Evolutionary conservation across 129 eudicot genomes (phyloP).

Genomic region (Lonicera japonica): DNA sequence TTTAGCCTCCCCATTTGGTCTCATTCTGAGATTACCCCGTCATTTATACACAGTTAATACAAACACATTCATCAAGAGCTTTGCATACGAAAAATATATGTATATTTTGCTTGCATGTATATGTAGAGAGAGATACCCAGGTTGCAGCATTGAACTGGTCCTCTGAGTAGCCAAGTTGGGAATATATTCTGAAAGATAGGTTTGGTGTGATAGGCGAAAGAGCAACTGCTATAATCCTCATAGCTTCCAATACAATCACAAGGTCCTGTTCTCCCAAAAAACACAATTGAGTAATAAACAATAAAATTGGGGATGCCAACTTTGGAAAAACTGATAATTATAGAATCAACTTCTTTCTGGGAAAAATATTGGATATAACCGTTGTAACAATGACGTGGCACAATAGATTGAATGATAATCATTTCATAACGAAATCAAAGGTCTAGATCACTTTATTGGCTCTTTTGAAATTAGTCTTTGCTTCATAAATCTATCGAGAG

Average conservation of each 20-base stretch:
- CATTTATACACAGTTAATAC: neutral
- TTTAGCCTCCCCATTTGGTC: conserved; percentile 93
- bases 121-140: conserved; percentile 49
- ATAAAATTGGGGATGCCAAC: neutral
- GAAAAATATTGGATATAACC: no score
- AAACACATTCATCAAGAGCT: neutral
- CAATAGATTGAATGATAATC: no score
- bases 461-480: no score
- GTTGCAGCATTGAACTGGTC: conserved; percentile 64
- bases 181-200: conserved; percentile 57
- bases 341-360: no score
- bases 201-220: conserved; percentile 77
- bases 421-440: neutral
- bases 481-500: no score
- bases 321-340: no score
- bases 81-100: neutral
- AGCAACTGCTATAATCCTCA: conserved; percentile 93
- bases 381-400: no score
- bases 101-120: neutral
- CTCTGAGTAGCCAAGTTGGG: conserved; percentile 87
- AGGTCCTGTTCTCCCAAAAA: conserved; percentile 54
- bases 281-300: neutral
- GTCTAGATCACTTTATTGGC: no score
- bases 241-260: conserved; percentile 76
- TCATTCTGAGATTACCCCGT: conserved; percentile 40